Conservation (phyloP, 371 early-diverging fungal species). For the Chytridium lagenaria region DNA sequence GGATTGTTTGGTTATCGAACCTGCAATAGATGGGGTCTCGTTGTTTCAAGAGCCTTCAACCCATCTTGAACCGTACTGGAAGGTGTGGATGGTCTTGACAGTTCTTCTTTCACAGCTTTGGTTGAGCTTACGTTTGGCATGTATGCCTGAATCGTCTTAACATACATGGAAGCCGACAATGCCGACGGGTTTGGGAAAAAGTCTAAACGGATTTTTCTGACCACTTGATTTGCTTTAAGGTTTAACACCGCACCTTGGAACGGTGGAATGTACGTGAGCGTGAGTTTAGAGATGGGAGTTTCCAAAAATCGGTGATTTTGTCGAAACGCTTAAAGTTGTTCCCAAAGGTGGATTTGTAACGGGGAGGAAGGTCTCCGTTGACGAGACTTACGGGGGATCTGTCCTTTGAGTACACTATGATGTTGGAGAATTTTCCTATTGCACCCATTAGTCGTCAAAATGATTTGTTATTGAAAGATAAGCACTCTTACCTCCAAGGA, state of each 20-base stretch:
- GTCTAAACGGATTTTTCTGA: slow-evolving; percentile 30
- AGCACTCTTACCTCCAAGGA: slow-evolving; percentile 41
- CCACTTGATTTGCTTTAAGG: slow-evolving; percentile 27
- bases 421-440: slow-evolving; percentile 30
- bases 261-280: slow-evolving; percentile 32
- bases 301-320: slow-evolving; percentile 37
- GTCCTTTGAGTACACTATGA: slow-evolving; percentile 35
- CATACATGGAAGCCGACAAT: slow-evolving; percentile 24
- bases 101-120: no score
- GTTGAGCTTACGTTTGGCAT: background rate
- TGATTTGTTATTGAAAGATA: no score
- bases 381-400: slow-evolving; percentile 16
- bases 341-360: slow-evolving; percentile 48
- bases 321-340: slow-evolving; percentile 27
- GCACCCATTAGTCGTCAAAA: no score
- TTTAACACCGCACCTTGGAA: slow-evolving; percentile 23
- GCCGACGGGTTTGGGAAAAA: slow-evolving; percentile 31
- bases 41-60: background rate
- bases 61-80: no score
- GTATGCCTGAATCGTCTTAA: slow-evolving; percentile 18
- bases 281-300: slow-evolving; percentile 25
- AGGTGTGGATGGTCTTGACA: no score
- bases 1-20: background rate
- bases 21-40: background rate
- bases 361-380: slow-evolving; percentile 50